Evolutionary conservation across 2,329 filamentous ascomycete species (phyloP).

Genomic region (Cryphonectria naterciae): DNA sequence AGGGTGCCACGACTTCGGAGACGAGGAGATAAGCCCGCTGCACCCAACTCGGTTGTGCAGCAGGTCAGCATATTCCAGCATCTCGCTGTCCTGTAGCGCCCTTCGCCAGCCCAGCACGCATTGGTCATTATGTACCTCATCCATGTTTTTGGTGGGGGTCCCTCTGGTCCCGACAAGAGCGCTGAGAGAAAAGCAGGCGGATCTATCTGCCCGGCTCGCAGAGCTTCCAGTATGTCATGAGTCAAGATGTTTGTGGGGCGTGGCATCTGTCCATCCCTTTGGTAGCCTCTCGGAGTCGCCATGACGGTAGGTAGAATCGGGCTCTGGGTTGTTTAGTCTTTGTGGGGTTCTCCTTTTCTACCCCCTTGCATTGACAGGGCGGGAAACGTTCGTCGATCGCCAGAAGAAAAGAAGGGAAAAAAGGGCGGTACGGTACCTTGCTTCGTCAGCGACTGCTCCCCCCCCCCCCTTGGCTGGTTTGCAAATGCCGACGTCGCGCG

Average conservation of each 20-base stretch:
- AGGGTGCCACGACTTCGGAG: conserved; percentile 1
- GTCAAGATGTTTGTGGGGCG: conserved; percentile 9
- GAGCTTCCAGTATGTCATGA: conserved; percentile 22
- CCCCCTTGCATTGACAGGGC: conserved; percentile 10
- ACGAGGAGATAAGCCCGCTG: neutral
- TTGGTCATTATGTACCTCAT: neutral
- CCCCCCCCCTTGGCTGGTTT: neutral
- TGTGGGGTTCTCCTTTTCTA: conserved; percentile 24
- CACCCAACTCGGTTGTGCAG: neutral
- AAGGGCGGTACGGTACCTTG: neutral
- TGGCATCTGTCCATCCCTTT: conserved; percentile 17
- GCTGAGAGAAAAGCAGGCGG: neutral
- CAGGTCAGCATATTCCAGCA: neutral
- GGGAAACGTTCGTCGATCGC: conserved; percentile 10
- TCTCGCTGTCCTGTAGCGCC: neutral
- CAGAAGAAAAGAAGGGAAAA: neutral
- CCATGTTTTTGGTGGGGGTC: neutral
- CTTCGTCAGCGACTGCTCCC: conserved; percentile 6
- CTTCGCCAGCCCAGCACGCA: neutral
- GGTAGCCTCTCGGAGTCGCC: conserved; percentile 17
- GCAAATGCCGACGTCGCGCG: neutral
- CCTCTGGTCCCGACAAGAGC: neutral
- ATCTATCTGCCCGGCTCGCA: conserved; percentile 14
- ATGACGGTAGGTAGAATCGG: conserved; percentile 15
- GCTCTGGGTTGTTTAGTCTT: conserved; percentile 4